phyloP scores from a whole-genome alignment of 1,139 yeast genomes.

The Suhomyces coccinellae region DNA sequence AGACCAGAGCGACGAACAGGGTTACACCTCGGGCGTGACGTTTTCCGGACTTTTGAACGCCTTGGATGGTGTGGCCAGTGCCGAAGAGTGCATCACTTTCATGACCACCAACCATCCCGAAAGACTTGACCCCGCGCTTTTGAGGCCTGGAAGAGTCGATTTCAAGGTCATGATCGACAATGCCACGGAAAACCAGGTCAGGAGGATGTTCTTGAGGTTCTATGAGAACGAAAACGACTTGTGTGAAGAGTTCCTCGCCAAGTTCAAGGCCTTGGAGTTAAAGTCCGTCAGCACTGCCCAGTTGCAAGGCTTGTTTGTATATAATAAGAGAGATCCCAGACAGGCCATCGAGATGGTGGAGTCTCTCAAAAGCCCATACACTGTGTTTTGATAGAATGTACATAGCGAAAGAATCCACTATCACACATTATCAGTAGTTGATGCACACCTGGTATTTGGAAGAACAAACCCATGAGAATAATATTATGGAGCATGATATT shows the following conservation, averaged over 20 bases:
- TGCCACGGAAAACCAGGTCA: conserved; percentile 79
- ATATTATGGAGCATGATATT: no score
- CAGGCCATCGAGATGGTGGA: conserved; percentile 70
- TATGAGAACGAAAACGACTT: conserved; percentile 65
- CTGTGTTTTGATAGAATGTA: conserved; percentile 24
- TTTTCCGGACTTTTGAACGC: conserved; percentile 93
- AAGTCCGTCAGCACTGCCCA: conserved; percentile 85
- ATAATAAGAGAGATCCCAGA: conserved; percentile 81
- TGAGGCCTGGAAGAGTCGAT: conserved; percentile 95
- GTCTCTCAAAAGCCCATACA: conserved; percentile 35
- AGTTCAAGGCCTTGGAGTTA: conserved; percentile 49
- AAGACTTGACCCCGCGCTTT: conserved; percentile 76
- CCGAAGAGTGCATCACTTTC: conserved; percentile 93
- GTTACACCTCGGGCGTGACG: conserved; percentile 82
- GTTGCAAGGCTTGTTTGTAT: conserved; percentile 91
- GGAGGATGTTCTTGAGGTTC: conserved; percentile 82
- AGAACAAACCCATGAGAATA: no score
- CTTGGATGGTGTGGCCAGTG: conserved; percentile 97
- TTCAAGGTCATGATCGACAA: conserved; percentile 78
- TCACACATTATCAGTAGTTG: no score
- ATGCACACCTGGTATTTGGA: no score
- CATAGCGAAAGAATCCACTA: conserved; percentile 2
- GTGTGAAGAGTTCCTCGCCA: conserved; percentile 62
- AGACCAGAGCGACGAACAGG: conserved; percentile 73
- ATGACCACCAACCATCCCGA: conserved; percentile 99